Conservation (phyloP, 2,329 filamentous ascomycete species). For the Fusarium sterilihyphosum region DNA sequence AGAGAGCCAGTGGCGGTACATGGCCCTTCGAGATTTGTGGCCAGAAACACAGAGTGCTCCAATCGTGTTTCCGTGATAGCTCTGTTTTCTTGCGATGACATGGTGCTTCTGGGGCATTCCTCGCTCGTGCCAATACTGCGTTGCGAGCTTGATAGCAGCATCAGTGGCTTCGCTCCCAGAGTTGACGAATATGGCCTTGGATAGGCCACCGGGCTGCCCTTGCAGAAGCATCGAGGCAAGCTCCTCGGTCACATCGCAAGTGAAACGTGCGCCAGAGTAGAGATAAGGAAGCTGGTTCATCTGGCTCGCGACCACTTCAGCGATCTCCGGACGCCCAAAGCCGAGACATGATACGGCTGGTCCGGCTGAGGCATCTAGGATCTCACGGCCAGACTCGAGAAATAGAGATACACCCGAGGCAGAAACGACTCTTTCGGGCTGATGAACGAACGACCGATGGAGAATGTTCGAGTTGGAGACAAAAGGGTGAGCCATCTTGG, state of each 20-base stretch:
- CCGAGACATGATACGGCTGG: neutral
- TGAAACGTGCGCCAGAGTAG: slow-evolving; percentile 28
- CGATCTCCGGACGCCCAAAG: neutral
- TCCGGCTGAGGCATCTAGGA: neutral
- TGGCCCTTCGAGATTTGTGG: slow-evolving; percentile 12
- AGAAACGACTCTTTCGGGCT: neutral
- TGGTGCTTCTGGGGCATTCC: slow-evolving; percentile 49
- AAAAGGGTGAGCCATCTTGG: neutral
- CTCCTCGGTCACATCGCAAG: slow-evolving; percentile 41
- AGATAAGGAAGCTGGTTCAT: slow-evolving; percentile 15
- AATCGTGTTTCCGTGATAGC: slow-evolving; percentile 62
- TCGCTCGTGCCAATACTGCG: slow-evolving; percentile 54
- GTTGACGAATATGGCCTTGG: slow-evolving; percentile 2
- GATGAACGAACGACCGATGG: neutral
- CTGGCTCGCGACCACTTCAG: neutral
- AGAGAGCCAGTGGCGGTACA: slow-evolving; percentile 27
- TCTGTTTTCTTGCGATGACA: slow-evolving; percentile 56
- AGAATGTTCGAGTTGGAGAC: neutral
- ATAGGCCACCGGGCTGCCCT: neutral
- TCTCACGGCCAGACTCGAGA: slow-evolving; percentile 1
- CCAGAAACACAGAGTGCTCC: slow-evolving; percentile 55
- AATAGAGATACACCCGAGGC: neutral
- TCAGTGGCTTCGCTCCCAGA: neutral
- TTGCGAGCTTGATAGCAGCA: neutral
- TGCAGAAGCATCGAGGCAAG: slow-evolving; percentile 43